Conservation (phyloP, 1,284 basidiomycete genomes). For the Trichosporon asahii region DNA sequence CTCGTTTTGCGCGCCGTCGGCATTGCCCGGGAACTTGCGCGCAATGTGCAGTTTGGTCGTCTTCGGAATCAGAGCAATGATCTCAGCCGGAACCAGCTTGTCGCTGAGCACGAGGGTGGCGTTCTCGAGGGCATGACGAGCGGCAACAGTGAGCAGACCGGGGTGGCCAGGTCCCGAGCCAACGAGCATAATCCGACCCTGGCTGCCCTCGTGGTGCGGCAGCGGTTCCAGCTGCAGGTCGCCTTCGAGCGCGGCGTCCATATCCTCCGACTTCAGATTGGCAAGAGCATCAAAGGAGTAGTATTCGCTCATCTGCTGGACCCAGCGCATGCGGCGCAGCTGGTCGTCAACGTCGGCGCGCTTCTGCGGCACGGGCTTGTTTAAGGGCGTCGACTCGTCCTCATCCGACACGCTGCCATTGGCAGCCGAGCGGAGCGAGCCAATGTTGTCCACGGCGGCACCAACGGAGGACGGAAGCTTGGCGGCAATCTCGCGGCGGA, state of each 20-base stretch:
- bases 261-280: constrained; percentile 64
- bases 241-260: constrained; percentile 59
- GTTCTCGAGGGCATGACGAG: constrained; percentile 69
- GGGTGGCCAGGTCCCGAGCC: constrained; percentile 95
- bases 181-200: constrained; percentile 77
- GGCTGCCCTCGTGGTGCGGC: constrained; percentile 42
- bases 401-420: constrained; percentile 52
- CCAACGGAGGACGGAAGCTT: constrained; percentile 72
- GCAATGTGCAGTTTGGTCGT: constrained; percentile 68
- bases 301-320: constrained; percentile 88
- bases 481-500: constrained; percentile 77
- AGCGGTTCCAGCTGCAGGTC: constrained; percentile 19
- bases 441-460: constrained; percentile 71
- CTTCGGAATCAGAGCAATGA: constrained; percentile 78
- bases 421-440: constrained; percentile 64
- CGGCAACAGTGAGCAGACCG: constrained; percentile 81
- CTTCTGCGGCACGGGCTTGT: constrained; percentile 71
- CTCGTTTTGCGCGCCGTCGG: constrained; percentile 88
- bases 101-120: constrained; percentile 88
- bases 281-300: constrained; percentile 81
- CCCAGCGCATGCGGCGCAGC: constrained; percentile 75
- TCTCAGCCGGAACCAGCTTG: constrained; percentile 90
- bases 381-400: constrained; percentile 66
- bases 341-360: constrained; percentile 16
- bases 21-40: constrained; percentile 95